Evolutionary conservation across 1,284 basidiomycete genomes (phyloP).

Genomic region (Xerocomus amazonicus): DNA sequence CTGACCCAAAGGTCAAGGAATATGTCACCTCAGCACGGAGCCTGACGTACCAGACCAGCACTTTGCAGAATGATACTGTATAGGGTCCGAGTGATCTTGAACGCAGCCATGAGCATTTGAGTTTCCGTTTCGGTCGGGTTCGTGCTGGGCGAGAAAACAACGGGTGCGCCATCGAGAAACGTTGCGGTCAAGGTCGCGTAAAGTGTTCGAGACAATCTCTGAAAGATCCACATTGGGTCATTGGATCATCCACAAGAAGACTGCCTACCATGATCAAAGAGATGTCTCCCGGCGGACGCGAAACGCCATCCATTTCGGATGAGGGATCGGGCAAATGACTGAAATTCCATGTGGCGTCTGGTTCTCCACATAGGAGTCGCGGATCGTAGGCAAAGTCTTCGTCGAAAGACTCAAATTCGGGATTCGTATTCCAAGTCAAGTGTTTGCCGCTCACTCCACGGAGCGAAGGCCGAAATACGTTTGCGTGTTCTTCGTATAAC

Average conservation of each 20-base stretch:
- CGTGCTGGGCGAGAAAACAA: slow-evolving; percentile 67
- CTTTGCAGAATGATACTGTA: slow-evolving; percentile 57
- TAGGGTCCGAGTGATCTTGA: slow-evolving; percentile 62
- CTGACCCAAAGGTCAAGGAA: slow-evolving; percentile 15
- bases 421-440: slow-evolving; percentile 31
- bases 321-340: slow-evolving; percentile 22
- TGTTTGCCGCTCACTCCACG: slow-evolving; percentile 26
- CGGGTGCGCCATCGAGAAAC: slow-evolving; percentile 82
- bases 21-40: background rate
- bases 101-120: slow-evolving; percentile 59
- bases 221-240: slow-evolving; percentile 14
- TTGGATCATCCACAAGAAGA: slow-evolving; percentile 15
- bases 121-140: slow-evolving; percentile 58
- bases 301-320: slow-evolving; percentile 13
- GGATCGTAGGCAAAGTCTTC: slow-evolving; percentile 35
- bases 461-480: slow-evolving; percentile 30
- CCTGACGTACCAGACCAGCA: slow-evolving; percentile 23
- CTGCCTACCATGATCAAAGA: slow-evolving; percentile 25
- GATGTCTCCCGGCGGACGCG: slow-evolving; percentile 12
- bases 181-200: slow-evolving; percentile 76
- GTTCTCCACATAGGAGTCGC: slow-evolving; percentile 12
- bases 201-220: slow-evolving; percentile 54
- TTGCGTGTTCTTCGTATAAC: slow-evolving; percentile 49
- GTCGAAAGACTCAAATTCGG: slow-evolving; percentile 25
- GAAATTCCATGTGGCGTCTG: slow-evolving; percentile 22